These are phyloP conservation scores for Ichthyophthirius multifiliis DNA, from an alignment of 169 alveolate genomes.

Conservation along the genomic window DNA sequence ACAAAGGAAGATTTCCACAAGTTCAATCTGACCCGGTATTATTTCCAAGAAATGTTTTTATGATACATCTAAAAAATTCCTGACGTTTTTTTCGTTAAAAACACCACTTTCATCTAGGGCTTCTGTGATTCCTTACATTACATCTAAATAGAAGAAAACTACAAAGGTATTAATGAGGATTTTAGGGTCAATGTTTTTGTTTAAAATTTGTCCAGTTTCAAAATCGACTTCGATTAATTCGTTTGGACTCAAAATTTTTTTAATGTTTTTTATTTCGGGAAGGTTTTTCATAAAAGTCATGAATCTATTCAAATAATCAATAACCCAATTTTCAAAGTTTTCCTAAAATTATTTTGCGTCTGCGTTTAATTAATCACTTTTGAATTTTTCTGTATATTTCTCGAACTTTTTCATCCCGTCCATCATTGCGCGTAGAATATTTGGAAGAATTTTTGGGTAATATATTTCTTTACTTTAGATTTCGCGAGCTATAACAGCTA, in stretches of 20 bases:
- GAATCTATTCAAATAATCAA: not conserved
- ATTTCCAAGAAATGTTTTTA: not conserved
- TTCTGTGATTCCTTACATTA: not conserved
- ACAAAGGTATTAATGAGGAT: not conserved
- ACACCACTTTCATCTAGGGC: not conserved
- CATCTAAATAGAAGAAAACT: not conserved
- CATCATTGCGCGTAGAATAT: not conserved
- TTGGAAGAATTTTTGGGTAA: not conserved
- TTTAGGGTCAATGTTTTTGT: not conserved
- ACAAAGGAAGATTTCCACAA: not conserved
- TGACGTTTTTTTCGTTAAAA: not conserved
- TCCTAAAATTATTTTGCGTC: not conserved
- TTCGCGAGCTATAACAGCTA: not conserved
- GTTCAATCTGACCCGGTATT: not conserved
- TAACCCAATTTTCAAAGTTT: slow-evolving; percentile 5
- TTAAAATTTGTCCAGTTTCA: not conserved
- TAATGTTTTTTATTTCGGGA: not conserved
- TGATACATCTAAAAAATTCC: not conserved
- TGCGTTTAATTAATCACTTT: not conserved
- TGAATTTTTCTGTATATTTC: not conserved
- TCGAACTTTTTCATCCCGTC: slow-evolving; percentile 2
- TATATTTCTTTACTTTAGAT: not conserved
- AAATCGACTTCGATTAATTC: not conserved
- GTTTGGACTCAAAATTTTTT: not conserved
- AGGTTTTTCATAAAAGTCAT: not conserved